These are phyloP conservation scores for Butyriboletus loyo DNA, from an alignment of 768 basidiomycete genomes.

Conservation along the genomic window DNA sequence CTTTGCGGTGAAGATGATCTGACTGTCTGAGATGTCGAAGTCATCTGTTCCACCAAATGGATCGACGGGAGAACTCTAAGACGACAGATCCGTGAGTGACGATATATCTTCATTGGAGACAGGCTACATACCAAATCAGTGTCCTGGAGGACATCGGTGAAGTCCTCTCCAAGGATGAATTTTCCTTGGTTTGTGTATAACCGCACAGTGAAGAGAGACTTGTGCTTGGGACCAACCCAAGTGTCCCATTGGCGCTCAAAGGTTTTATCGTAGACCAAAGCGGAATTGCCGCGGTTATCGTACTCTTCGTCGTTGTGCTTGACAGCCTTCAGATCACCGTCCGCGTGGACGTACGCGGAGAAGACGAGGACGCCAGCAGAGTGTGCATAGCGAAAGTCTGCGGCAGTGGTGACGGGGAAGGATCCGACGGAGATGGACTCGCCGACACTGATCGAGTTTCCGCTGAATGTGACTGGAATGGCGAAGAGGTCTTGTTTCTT, in stretches of 20 bases:
- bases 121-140: slow-evolving; percentile 59
- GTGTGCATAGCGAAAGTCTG: slow-evolving; percentile 67
- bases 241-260: slow-evolving; percentile 79
- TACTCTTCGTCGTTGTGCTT: slow-evolving; percentile 68
- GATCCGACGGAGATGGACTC: slow-evolving; percentile 51
- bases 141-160: slow-evolving; percentile 59
- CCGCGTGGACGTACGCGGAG: slow-evolving; percentile 77
- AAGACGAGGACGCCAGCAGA: slow-evolving; percentile 70
- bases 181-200: slow-evolving; percentile 45
- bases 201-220: slow-evolving; percentile 68
- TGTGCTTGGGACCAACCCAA: slow-evolving; percentile 71
- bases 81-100: not conserved
- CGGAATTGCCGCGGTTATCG: slow-evolving; percentile 69
- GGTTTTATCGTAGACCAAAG: slow-evolving; percentile 63
- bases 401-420: slow-evolving; percentile 63
- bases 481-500: slow-evolving; percentile 58
- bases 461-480: slow-evolving; percentile 48
- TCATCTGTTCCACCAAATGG: slow-evolving; percentile 85
- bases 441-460: slow-evolving; percentile 33
- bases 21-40: slow-evolving; percentile 66
- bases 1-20: slow-evolving; percentile 83
- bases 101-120: not conserved
- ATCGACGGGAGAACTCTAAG: slow-evolving; percentile 70
- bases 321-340: slow-evolving; percentile 68
- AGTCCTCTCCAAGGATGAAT: slow-evolving; percentile 54